Evolutionary conservation across 225 moss, liverwort and hornwort species (phyloP), one percentile per base, ranked within the genome.

Genomic region (Bryum argenteum): DNA sequence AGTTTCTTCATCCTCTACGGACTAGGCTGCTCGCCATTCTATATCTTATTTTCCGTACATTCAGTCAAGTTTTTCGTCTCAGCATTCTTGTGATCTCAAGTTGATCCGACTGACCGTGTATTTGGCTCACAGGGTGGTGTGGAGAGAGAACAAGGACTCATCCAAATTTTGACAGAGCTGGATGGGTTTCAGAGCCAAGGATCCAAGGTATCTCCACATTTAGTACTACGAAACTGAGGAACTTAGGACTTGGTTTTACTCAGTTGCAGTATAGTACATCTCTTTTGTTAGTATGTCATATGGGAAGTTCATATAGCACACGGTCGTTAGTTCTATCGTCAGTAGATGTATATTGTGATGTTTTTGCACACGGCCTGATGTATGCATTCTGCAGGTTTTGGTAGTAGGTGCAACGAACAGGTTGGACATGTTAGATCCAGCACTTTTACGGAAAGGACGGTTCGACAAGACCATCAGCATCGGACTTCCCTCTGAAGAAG

Each of bases 361-460:
- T 14, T 10, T 68, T 67, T 70, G 22, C 51, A 61, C 71, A 28
- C 28, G 37, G 50, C 19, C 65, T 83, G 51, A 76, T 44, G 4
- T 54, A 59, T 67, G 62, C 24, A 17, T 66, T 71, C n/a, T 71
- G 58, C 78, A 97, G 97, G 97, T 98, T 39, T 78, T 98, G 82
- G 94, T 98, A 59, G 98, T 98, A 62, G 98, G 98, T 80, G 98
- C 98, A 75, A 98, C 98, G 48, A 98, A 98, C 77, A 92, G 98
- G 83, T 69, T 98, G 83, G 98, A 98, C 83, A 98, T 98, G 98
- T 80, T 98, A 75, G 98, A 98, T 81, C 86, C 98, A 50, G 98
- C 98, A 44, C 92, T 98, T 71, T 64, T 98, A 63, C 86, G 98
- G 61, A 98, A 98, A 79, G 94, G 98, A 45, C 98, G 98, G 5